Percentiles rank a stretch among this genome's conserved stretches.
Evolutionary conservation across 768 basidiomycete genomes (phyloP).

Genomic region (Suillus clintonianus): DNA sequence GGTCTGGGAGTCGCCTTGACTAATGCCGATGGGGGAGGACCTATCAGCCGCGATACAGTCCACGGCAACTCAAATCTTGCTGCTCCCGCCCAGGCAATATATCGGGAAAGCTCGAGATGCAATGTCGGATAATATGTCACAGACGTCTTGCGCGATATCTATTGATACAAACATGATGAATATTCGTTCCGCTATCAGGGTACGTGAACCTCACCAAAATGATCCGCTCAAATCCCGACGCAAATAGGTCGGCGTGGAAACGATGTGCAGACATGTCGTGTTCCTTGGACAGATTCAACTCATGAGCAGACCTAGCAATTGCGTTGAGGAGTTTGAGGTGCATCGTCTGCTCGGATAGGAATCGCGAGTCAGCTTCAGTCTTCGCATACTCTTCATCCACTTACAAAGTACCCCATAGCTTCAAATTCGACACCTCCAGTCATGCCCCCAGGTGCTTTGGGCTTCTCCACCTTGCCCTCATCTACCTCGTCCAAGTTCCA

Average conservation of each 20-base stretch:
- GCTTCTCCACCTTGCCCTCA: conserved; percentile 82
- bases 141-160: conserved; percentile 96
- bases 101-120: conserved; percentile 91
- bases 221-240: conserved; percentile 89
- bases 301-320: conserved; percentile 64
- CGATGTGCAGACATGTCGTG: conserved; percentile 76
- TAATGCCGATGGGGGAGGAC: conserved; percentile 68
- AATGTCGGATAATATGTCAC: conserved; percentile 91
- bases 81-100: conserved; percentile 64
- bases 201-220: conserved; percentile 61
- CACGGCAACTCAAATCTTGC: conserved; percentile 82
- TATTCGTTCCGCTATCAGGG: background rate
- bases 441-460: conserved; percentile 95
- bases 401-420: conserved; percentile 92
- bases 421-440: conserved; percentile 98
- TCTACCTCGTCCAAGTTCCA: conserved; percentile 88
- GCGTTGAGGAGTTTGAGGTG: conserved; percentile 89
- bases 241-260: conserved; percentile 86
- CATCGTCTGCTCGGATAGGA: conserved; percentile 56
- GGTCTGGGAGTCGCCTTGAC: conserved; percentile 38
- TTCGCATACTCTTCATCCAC: conserved; percentile 27
- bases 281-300: conserved; percentile 64
- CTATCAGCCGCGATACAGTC: conserved; percentile 77
- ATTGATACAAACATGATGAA: conserved; percentile 3
- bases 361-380: conserved; percentile 9